Evolutionary conservation across 768 basidiomycete genomes (phyloP), one percentile per base, ranked within the genome.

Genomic region (Pholiota microspora): DNA sequence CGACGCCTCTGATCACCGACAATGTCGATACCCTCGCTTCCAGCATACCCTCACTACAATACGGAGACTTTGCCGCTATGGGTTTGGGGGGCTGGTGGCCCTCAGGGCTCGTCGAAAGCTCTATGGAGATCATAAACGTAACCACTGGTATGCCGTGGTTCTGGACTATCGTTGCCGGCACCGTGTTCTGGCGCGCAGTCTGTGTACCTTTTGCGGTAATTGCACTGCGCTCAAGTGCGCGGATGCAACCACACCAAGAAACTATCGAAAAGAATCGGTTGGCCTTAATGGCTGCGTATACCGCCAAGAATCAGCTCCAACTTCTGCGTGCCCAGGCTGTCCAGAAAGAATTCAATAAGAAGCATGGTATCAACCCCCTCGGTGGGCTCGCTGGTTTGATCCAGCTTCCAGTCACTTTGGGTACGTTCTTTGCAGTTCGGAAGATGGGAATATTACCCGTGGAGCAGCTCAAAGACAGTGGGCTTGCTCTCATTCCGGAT

Each of bases 351-450:
- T 69, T 94, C 29, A 84, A 89, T 65, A 68, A 76, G 54, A 78
- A 85, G 51, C 80, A 89, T 7, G 84, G 86, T 23, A 84, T 92
- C 45, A 82, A 77, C 60, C 77, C 65, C 0, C 10, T 89, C 53
- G 57, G 72, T 12, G 74, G 77, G 35, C 73, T 84, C 58, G 57
- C 88, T n/a, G 69, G 72, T 0, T 56, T 94, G 51, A 61, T 87
- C 0, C 94, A 96, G 69, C 66, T 93, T 18, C 84, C 91, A 1
- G 75, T 93, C 38, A 86, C 88, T 44, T 71, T 97, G 28, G 85
- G 86, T 12, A 71, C 92, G 73, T 98, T 98, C 79, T 86, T 93
- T 60, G 92, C 82, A 15, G 67, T 96, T 52, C 84, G 83, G 70
- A 74, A 73, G 45, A 79, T 98, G 75, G 85, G 86, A 61, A 73